Base-by-base conservation (phyloP, 1,284 basidiomycete genomes). In the Ceratobasidium sp. region DNA sequence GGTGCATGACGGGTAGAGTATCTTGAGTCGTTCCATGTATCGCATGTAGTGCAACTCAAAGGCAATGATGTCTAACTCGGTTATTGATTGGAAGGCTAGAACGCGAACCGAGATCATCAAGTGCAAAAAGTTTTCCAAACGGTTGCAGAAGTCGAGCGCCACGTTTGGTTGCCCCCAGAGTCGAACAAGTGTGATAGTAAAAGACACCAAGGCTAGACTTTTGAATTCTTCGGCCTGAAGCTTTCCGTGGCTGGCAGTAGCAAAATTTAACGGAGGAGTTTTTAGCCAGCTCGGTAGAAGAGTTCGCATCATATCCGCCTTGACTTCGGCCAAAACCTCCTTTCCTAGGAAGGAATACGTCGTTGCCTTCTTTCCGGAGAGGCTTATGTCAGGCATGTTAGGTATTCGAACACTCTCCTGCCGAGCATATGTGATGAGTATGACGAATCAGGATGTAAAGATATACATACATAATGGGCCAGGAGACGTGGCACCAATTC, bases 151-250 rank as follows among this genome's bases (percentile, higher is more conserved):
- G 0, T n/a, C n/a, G n/a, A n/a, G n/a, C n/a, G n/a, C n/a, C n/a
- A n/a, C n/a, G n/a, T n/a, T n/a, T n/a, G n/a, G n/a, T n/a, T 32
- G 22, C 32, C 56, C 56, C 77, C 77, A 78, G 19, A 76, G 17
- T 7, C 51, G 49, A 43, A 78, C 56, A 1, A 78, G 43, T 1
- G 79, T 71, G 15, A 80, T 76, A 7, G 66, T 57, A 15, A 80
- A 49, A 40, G 77, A 71, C 2, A 80, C 75, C 15, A 74, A 73
- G 13, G 65, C 56, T 15, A 77, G 7, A 3, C 57, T 71, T 22
- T 73, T 57, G 76, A 78, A 80, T 61, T 80, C 78, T 29, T 79
- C 69, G 1, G 79, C 77, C 43, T 71, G 77, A 1, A 79, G 46
- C 40, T 69, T 68, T 17, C 78, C 77, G 56, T 70, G 54, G n/a